Base-by-base conservation (phyloP, 306 rosid species). In the Aeschynomene evenia region DNA sequence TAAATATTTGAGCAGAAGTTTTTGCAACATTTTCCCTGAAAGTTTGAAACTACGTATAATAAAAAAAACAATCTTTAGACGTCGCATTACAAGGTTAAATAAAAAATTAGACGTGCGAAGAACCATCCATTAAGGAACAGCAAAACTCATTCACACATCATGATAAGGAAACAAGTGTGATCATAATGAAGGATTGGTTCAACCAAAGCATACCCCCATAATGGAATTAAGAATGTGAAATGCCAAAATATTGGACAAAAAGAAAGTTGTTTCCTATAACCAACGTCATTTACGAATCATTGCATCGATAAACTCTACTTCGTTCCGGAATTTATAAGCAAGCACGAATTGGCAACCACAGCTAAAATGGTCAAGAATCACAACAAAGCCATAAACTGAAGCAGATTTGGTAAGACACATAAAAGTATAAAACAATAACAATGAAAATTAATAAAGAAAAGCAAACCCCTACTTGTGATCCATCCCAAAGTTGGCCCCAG, bases 401-500 rank as follows among this genome's bases (percentile, higher is more conserved):
- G 20, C 42, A 16, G 14, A 54, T 70, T 16, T 23, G 18, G 61
- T 18, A 26, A 46, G 6, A 58, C 36, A 31, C 12, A 14, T 2
- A 28, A 34, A 56, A 26, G 42, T 8, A 14, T 2, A 28, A 34
- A 56, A 26, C 10, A 26, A 12, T 9, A 16, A 28, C 10, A 18
- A 42, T 14, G 40, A 39, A 13, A 51, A n/a, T n/a, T 16, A 23
- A 40, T 13, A 66, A 18, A 37, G 23, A 5, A 52, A n/a, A 62
- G 34, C 19, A 22, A 19, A 18, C 36, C 50, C 68, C 70, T 86
- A 91, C 97, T 79, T 91, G 96, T 3, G 97, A 86, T 65, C 96
- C 92, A 77, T 88, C 96, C 96, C 96, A 88, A 24, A 91, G 97
- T 85, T 91, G 97, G 70, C 97, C 97, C 97, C 97, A 91, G 70